These are phyloP conservation scores for Ceratocystis lukuohia DNA, from an alignment of 2,329 filamentous ascomycete species.

Conservation along the genomic window DNA sequence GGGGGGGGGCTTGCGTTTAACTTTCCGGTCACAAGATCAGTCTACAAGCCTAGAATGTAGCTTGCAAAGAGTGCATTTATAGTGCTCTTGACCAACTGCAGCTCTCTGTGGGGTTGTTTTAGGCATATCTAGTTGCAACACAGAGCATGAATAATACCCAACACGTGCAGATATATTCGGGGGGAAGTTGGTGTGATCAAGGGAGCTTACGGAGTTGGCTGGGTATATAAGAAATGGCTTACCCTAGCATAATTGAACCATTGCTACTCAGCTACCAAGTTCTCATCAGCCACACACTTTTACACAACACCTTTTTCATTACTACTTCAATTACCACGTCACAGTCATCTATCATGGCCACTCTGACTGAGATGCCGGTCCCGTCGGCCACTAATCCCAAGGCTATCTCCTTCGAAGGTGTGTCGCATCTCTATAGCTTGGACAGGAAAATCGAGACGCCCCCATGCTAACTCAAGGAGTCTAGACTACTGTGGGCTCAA, in stretches of 20 bases:
- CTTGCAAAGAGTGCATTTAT: no score
- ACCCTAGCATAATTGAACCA: not conserved
- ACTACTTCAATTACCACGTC: not conserved
- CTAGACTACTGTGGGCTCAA: constrained; percentile 24
- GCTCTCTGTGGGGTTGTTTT: no score
- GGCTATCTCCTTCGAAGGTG: constrained; percentile 15
- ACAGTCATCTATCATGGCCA: not conserved
- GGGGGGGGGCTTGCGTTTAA: no score
- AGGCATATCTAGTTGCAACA: not conserved
- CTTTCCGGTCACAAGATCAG: no score
- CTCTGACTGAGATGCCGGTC: not conserved
- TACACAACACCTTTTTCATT: not conserved
- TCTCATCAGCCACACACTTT: not conserved
- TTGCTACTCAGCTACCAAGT: no score
- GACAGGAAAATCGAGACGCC: not conserved
- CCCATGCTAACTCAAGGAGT: not conserved
- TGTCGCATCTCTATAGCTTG: not conserved
- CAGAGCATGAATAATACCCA: not conserved
- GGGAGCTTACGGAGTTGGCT: not conserved
- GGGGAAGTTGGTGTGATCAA: not conserved
- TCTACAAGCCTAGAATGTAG: no score
- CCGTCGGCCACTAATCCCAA: constrained; percentile 13
- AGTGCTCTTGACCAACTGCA: no score
- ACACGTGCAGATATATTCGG: not conserved
- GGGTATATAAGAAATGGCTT: not conserved